These are phyloP conservation scores for Ceratobasidium sp. DNA, from an alignment of 1,284 basidiomycete species.

Conservation along the genomic window DNA sequence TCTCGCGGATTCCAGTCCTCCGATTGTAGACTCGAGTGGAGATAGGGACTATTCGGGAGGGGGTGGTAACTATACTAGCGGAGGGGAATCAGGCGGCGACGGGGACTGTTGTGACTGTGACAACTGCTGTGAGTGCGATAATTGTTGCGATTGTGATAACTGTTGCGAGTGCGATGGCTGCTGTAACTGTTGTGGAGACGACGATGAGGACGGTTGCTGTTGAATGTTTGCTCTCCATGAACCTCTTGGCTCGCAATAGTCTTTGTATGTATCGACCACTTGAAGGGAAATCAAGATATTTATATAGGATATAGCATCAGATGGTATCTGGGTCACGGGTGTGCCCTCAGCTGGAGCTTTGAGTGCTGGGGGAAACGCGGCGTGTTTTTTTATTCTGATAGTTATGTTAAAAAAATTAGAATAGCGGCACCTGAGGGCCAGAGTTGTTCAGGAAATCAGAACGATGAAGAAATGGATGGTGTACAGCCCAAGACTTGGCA, in stretches of 20 bases:
- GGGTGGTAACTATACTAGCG: not conserved
- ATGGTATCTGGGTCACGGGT: too few species aligned
- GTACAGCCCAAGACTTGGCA: too few species aligned
- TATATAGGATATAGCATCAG: too few species aligned
- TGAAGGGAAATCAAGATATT: too few species aligned
- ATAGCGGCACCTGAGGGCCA: too few species aligned
- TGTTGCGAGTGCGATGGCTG: slow-evolving; percentile 6
- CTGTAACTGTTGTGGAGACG: not conserved
- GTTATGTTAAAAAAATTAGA: too few species aligned
- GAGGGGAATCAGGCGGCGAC: not conserved
- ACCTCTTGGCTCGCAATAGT: not conserved
- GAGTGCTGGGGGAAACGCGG: too few species aligned
- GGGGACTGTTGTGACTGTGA: slow-evolving; percentile 14
- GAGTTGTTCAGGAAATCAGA: too few species aligned
- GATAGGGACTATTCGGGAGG: not conserved
- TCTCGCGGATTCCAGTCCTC: not conserved
- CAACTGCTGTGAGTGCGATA: slow-evolving; percentile 7
- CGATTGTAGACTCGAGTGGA: not conserved
- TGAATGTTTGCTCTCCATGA: not conserved
- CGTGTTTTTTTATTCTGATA: too few species aligned
- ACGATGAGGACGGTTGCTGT: not conserved
- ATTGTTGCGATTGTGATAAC: not conserved
- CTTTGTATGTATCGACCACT: too few species aligned
- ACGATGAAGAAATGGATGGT: too few species aligned
- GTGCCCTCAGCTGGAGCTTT: too few species aligned